A percentile compares a stretch with the other conserved stretches of the same genome.
These are phyloP conservation scores for Stemphylium vesicarium DNA, from an alignment of 2,329 filamentous ascomycete genomes.

Conservation along the genomic window DNA sequence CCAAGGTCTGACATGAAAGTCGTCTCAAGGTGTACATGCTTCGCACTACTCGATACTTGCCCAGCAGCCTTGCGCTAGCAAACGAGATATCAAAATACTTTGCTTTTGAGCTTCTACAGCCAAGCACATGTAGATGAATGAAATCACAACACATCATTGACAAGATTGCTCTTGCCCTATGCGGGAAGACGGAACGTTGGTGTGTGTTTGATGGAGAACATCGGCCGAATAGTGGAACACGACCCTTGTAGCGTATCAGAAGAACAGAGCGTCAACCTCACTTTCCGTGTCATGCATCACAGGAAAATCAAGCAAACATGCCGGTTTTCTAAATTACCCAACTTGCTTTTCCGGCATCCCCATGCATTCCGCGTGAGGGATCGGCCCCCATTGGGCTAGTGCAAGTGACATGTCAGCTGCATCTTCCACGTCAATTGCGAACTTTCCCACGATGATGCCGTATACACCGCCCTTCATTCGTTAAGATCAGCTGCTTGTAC, in stretches of 20 bases:
- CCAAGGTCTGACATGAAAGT: neutral
- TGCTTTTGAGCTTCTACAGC: neutral
- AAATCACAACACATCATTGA: conserved; percentile 4
- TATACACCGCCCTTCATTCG: conserved; percentile 5
- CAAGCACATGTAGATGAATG: conserved; percentile 11
- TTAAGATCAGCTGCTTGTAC: neutral
- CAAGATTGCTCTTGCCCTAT: neutral
- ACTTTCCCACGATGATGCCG: neutral
- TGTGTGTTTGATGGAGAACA: conserved; percentile 6
- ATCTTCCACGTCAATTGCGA: conserved; percentile 4
- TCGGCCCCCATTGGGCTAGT: conserved; percentile 9
- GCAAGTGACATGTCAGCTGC: conserved; percentile 14
- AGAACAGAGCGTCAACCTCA: conserved; percentile 10
- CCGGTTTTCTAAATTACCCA: conserved; percentile 1
- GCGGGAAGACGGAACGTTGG: conserved; percentile 2
- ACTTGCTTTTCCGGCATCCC: conserved; percentile 18
- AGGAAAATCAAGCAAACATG: conserved; percentile 12
- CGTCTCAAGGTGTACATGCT: conserved; percentile 6
- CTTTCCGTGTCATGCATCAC: conserved; percentile 7
- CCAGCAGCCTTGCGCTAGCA: neutral
- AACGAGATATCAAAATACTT: neutral
- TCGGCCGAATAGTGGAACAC: conserved; percentile 8
- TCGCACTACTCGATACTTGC: neutral
- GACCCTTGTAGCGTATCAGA: conserved; percentile 8
- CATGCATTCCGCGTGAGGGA: conserved; percentile 5